Evolutionary conservation across 2,329 filamentous ascomycete genomes (phyloP).

Genomic region (Clonostachys solani): DNA sequence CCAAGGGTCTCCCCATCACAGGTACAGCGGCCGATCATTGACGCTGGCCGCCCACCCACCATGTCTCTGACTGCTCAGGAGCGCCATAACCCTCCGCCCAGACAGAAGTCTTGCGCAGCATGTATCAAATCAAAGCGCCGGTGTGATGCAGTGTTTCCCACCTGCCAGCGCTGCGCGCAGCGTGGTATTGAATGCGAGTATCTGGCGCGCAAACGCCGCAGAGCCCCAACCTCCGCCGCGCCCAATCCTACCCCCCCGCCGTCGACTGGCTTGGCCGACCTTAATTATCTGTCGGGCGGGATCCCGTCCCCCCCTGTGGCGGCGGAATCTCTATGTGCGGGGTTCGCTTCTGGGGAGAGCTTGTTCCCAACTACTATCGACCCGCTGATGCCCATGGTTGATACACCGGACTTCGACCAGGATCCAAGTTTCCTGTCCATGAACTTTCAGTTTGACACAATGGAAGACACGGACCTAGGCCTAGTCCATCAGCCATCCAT

Average conservation of each 20-base stretch:
- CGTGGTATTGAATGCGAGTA: slow-evolving; percentile 41
- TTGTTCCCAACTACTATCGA: background rate
- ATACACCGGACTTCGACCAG: background rate
- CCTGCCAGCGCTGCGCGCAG: slow-evolving; percentile 47
- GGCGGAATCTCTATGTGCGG: no score
- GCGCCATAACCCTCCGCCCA: slow-evolving; percentile 36
- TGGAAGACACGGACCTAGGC: slow-evolving; percentile 4
- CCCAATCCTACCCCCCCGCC: background rate
- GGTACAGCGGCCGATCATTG: no score
- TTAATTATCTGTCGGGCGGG: background rate
- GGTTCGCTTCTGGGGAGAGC: background rate
- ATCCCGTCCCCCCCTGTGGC: no score
- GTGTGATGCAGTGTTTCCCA: slow-evolving; percentile 46
- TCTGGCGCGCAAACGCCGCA: slow-evolving; percentile 18
- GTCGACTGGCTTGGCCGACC: background rate
- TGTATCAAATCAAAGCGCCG: slow-evolving; percentile 54
- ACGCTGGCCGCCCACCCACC: background rate
- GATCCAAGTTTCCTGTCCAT: background rate
- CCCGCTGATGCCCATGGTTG: background rate
- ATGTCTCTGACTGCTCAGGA: slow-evolving; percentile 26
- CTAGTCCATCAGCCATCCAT: slow-evolving; percentile 12
- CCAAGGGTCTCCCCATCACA: no score
- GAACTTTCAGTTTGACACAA: background rate
- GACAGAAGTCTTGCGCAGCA: slow-evolving; percentile 51
- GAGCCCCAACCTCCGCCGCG: background rate